These are phyloP conservation scores for Quercus dentata DNA, from an alignment of 306 rosid genomes.

Conservation along the genomic window DNA sequence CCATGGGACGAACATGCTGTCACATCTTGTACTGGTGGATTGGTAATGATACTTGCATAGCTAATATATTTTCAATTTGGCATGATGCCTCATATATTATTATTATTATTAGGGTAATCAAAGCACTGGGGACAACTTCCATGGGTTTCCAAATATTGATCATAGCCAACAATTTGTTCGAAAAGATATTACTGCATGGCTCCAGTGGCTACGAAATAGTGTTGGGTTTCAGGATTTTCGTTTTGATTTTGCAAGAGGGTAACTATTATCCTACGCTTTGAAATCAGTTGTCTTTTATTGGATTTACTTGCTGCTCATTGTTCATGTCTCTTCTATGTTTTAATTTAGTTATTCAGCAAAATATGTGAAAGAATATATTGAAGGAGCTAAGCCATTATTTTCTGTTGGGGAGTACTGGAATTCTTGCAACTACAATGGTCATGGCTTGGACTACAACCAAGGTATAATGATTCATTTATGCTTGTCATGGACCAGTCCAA, in stretches of 20 bases:
- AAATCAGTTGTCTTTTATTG: neutral
- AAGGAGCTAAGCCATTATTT: constrained; percentile 79
- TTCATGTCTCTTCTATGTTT: constrained; percentile 14
- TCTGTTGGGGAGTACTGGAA: constrained; percentile 90
- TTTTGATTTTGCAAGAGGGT: constrained; percentile 91
- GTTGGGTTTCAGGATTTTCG: constrained; percentile 93
- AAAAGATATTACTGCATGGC: constrained; percentile 78
- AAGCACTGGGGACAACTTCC: constrained; percentile 71
- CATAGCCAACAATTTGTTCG: constrained; percentile 83
- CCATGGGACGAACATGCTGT: constrained; percentile 84
- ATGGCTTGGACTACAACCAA: constrained; percentile 79
- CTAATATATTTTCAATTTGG: neutral
- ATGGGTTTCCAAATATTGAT: constrained; percentile 92
- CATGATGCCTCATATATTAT: neutral
- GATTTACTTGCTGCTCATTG: neutral
- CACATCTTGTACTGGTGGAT: constrained; percentile 83
- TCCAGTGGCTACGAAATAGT: constrained; percentile 58
- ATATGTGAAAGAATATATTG: constrained; percentile 79
- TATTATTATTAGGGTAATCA: constrained; percentile 48
- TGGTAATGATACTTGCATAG: constrained; percentile 40
- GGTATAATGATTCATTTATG: constrained; percentile 37
- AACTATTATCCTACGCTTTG: constrained; percentile 15
- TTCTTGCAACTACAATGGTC: constrained; percentile 73
- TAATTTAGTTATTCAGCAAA: constrained; percentile 66
- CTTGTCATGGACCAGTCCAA: neutral